Conservation (phyloP, 805 yeast genomes). For the Schizosaccharomyces lindneri region DNA sequence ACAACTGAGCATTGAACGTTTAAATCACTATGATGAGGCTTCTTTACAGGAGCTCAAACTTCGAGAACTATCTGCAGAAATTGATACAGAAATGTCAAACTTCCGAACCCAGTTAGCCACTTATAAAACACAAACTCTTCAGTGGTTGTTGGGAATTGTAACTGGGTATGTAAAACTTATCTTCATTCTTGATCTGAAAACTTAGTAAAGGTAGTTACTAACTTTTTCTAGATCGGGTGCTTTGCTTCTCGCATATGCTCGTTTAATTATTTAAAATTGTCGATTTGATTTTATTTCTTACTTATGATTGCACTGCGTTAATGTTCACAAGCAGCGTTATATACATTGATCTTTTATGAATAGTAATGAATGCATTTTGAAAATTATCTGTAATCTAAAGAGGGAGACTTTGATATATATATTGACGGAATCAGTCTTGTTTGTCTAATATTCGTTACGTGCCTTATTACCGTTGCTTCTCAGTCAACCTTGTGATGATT, state of each 20-base stretch:
- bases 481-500: not conserved
- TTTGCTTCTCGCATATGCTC: not conserved
- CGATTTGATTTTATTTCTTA: not conserved
- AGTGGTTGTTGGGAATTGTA: slow-evolving; percentile 94
- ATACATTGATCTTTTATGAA: too few relatives aligned
- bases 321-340: too few relatives aligned
- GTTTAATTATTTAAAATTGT: not conserved
- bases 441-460: too few relatives aligned
- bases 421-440: too few relatives aligned
- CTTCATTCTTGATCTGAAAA: too few relatives aligned
- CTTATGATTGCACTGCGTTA: too few relatives aligned
- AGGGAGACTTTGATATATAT: too few relatives aligned
- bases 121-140: slow-evolving; percentile 89
- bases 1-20: slow-evolving; percentile 81
- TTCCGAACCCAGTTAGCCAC: slow-evolving; percentile 87
- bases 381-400: too few relatives aligned
- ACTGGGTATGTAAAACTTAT: slow-evolving; percentile 28
- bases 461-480: too few relatives aligned
- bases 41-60: slow-evolving; percentile 81
- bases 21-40: slow-evolving; percentile 80
- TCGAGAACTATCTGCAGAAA: slow-evolving; percentile 81
- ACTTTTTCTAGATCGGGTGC: not conserved
- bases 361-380: too few relatives aligned
- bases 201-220: too few relatives aligned
- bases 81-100: slow-evolving; percentile 84